Base-by-base conservation (phyloP, 2,329 filamentous ascomycete species). In the Sporothrix curviconia region DNA sequence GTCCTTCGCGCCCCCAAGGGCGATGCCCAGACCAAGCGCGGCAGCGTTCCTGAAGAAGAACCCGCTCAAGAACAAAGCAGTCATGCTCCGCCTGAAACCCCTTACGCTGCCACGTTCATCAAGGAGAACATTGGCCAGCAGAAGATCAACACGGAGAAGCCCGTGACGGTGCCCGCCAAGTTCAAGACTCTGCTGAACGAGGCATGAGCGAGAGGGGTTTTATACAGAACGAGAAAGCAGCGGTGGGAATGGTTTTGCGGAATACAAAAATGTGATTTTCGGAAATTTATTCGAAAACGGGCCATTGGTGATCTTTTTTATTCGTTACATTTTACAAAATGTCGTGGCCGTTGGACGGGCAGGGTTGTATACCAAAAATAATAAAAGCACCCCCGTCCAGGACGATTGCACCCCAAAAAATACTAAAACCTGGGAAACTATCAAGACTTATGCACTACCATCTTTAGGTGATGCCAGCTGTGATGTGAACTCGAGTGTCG, bases 31-130 rank as follows among this genome's bases (percentile, higher is more conserved):
- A 95, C 91, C 78, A 96, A 96, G 86, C 90, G 94, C 73, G 79
- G 82, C 67, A 79, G 83, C 71, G 90, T 96, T n/a, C 67, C 92
- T 96, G 85, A 99, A 99, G 91, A 97, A 97, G 92, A 99, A 99
- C 85, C 94, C 94, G 71, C 91, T 99, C 68, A 83, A 82, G 79
- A 99, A 99, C 89, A 95, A 91, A 86, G 94, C 97, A 84, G 88
- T 99, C 67, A 85, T 96, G 78, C 89, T 99, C 74, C 89, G 94
- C 71, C 89, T 99, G 76, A 99, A 99, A n/a, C n/a, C 87, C 94
- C 94, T 64, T 99, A 99, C 79, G 92, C 94, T 68, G 82, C 87
- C 69, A 86, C 89, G 63, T 99, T 95, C 79, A 81, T 86, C 68
- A 90, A 95, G 83, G 84, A 90, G 71, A 87, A 90, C 78, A 76